Conservation (phyloP, 2,329 filamentous ascomycete genomes). For the Aschersonia sp. region DNA sequence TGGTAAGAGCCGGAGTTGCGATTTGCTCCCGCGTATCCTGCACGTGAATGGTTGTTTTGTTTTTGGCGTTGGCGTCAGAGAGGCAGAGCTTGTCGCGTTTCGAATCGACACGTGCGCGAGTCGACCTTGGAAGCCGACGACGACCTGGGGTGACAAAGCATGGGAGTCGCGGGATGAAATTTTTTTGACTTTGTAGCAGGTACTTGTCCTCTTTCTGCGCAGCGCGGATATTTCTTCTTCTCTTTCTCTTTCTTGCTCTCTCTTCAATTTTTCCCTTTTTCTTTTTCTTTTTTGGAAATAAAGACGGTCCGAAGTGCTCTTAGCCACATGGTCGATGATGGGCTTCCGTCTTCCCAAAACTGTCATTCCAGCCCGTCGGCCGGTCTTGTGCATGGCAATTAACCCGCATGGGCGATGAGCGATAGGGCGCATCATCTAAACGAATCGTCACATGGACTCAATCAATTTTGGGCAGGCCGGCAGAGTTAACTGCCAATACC, state of each 20-base stretch:
- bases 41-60: constrained; percentile 8
- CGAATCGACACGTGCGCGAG: not conserved
- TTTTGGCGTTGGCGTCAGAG: constrained; percentile 18
- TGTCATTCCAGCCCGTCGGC: no score
- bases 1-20: not conserved
- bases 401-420: no score
- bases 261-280: constrained; percentile 3
- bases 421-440: no score
- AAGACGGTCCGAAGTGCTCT: not conserved
- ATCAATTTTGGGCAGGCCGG: no score
- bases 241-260: constrained; percentile 6
- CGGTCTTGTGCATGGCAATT: no score
- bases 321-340: not conserved
- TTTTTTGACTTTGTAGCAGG: not conserved
- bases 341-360: not conserved
- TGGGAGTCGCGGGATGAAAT: no score
- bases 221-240: constrained; percentile 8
- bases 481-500: no score
- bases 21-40: not conserved
- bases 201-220: not conserved
- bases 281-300: not conserved
- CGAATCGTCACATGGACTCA: no score
- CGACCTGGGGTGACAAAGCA: no score
- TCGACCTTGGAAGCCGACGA: not conserved
- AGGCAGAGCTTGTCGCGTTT: constrained; percentile 1